Evolutionary conservation across 768 basidiomycete genomes (phyloP), one percentile per base, ranked within the genome.

Genomic region (Auricularia auricula-judae): DNA sequence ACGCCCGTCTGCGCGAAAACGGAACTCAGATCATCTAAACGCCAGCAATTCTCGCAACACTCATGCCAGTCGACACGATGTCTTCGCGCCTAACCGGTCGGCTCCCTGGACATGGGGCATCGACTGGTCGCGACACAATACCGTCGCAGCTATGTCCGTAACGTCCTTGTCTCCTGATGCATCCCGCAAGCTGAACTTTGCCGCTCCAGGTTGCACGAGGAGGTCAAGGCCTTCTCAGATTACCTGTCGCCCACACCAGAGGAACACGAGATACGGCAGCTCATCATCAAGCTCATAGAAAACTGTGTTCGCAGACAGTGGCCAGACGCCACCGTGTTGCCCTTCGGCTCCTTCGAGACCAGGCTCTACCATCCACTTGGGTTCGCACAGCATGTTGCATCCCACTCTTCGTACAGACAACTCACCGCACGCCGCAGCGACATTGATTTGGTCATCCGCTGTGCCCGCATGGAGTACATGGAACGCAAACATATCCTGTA

Each of bases 291-390:
- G 23, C 79, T 86, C 42, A 89, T 98, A 64, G 80, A 86, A 0
- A 78, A 79, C 18, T 85, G 86, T 1, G 80, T 98, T 59, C 76
- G 76, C 4, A 70, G 74, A n/a, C 72, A 78, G 10, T 97, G 91
- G 76, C 83, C 86, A 0, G 92, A 95, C 69, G 93, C 93, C 8
- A 76, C 80, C 39, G 87, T 98, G 3, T 76, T 83, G 65, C 89
- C 94, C 1, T 99, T 98, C 73, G 97, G 97, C 23, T 93, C 89
- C 71, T 96, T 87, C 73, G 86, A 90, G 72, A 98, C 96, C 4
- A 92, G 93, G 70, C 78, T 98, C 14, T 99, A 98, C 73, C 81
- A 98, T 23, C 96, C 97, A 3, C 78, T 84, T 62, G 95, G 39
- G 95, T 97, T 74, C 71, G 89, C 76, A 36, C 61, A 42, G 21